Evolutionary conservation across 352 stramenopile species (phyloP), one percentile per base, ranked within the genome.

Genomic region (Globisporangium radiosum): DNA sequence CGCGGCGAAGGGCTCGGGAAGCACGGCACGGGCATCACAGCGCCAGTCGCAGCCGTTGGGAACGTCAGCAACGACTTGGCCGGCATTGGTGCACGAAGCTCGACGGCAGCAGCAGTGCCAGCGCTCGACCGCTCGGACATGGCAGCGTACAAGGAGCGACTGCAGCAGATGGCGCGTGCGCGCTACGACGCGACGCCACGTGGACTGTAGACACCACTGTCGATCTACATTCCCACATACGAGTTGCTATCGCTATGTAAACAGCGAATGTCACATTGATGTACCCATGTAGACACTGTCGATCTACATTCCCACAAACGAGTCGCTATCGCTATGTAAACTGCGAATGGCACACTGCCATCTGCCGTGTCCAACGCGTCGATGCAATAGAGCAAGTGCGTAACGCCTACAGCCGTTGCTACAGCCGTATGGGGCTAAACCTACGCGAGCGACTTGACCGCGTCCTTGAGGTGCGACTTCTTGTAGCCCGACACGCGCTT

Each of bases 401-500:
- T 45, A 33, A 14, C 42, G 8, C 11, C 42, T 45, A 14, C 42
- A 45, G 14, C 9, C 37, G 25, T 69, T 66, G 62, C 14, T 51
- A 14, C 19, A 3, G n/a, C 25, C 25, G 25, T 33, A 33, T 33
- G 25, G 25, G 25, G 25, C 25, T 33, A 44, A 1, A 44, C 51
- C 60, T 75, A 72, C 13, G 53, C 56, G 52, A 88, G 69, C 59
- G 88, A 80, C 49, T 82, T 61, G 17, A 92, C 85, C 4, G 78
- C 72, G 3, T 77, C 74, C 70, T 91, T 90, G 56, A 94, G 65
- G 60, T 79, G 69, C 11, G 71, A 76, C 76, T 92, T 94, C 73
- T 94, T 94, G 78, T 94, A 94, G 56, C 85, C 82, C 14, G 78
- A 80, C 43, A 92, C 71, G 52, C 85, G 85, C 61, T 72, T 72